phyloP scores from a whole-genome alignment of 148 eudicot genomes.

The Euryodendron excelsum region DNA sequence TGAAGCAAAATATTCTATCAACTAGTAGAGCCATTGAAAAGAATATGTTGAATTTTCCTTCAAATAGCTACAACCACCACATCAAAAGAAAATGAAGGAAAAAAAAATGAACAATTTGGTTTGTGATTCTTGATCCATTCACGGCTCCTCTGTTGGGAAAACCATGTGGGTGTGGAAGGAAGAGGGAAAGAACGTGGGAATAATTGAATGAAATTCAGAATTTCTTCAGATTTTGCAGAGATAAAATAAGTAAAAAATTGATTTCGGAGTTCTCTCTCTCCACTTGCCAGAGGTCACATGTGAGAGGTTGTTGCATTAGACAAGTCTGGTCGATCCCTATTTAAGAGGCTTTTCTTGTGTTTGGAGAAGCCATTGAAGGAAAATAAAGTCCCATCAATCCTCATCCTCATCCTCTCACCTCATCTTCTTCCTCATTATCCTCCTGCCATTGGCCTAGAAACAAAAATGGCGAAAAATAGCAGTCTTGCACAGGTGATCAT shows the following conservation, averaged over 20 bases:
- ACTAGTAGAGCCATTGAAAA: background rate
- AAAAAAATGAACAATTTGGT: slow-evolving; percentile 27
- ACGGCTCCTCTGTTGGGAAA: slow-evolving; percentile 31
- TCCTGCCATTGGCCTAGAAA: background rate
- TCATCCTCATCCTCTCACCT: background rate
- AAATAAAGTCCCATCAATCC: slow-evolving; percentile 3
- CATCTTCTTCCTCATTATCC: background rate
- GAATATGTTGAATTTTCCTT: background rate
- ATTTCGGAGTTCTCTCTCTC: slow-evolving; percentile 22
- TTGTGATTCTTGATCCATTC: slow-evolving; percentile 22
- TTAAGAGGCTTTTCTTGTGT: slow-evolving; percentile 8
- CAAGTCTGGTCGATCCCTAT: slow-evolving; percentile 12
- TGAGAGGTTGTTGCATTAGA: slow-evolving; percentile 32
- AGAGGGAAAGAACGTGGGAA: slow-evolving; percentile 51
- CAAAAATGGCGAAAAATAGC: slow-evolving; percentile 28
- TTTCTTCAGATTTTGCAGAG: slow-evolving; percentile 16
- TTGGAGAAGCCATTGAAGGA: background rate
- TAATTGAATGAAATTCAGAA: slow-evolving; percentile 38
- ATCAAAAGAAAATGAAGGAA: slow-evolving; percentile 1
- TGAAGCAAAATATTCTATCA: background rate
- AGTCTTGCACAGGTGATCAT: slow-evolving; percentile 14
- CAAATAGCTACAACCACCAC: slow-evolving; percentile 8
- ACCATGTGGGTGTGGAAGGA: slow-evolving; percentile 40
- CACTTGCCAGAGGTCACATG: slow-evolving; percentile 37
- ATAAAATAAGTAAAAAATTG: slow-evolving; percentile 6